phyloP scores from a whole-genome alignment of 78 protist species.

The Emiliania huxleyi region DNA sequence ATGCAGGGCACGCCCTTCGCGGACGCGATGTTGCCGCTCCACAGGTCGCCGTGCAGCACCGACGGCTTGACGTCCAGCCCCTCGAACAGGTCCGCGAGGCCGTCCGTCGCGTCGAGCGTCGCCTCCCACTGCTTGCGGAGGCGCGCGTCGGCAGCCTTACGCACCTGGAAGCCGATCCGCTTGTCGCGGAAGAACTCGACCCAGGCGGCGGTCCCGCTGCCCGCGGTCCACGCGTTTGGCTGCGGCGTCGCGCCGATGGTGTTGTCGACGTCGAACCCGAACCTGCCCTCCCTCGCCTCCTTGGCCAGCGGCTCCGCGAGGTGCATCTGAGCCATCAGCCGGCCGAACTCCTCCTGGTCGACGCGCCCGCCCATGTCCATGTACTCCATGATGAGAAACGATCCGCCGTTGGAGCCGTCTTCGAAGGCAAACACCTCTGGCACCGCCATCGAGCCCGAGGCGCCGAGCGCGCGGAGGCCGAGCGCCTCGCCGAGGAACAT shows the following conservation, averaged over 20 bases:
- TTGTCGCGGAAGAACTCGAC: slow-evolving; percentile 43
- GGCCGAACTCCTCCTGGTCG: slow-evolving; percentile 12
- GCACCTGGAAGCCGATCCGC: slow-evolving; percentile 41
- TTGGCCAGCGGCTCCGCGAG: not conserved
- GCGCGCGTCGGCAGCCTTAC: not conserved
- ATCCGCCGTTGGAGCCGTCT: slow-evolving; percentile 15
- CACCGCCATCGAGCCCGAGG: not conserved
- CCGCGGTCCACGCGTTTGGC: slow-evolving; percentile 39
- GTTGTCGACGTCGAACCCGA: slow-evolving; percentile 42
- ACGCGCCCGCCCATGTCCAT: not conserved
- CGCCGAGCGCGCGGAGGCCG: slow-evolving; percentile 9
- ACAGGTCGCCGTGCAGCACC: slow-evolving; percentile 42
- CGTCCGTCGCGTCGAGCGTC: slow-evolving; percentile 1
- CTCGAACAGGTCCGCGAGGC: not conserved
- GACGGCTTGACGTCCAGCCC: slow-evolving; percentile 20
- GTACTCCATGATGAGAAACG: slow-evolving; percentile 33
- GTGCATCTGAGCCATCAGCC: slow-evolving; percentile 33
- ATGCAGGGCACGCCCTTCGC: not conserved
- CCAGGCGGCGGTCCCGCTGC: slow-evolving; percentile 21
- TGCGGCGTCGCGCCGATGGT: slow-evolving; percentile 45
- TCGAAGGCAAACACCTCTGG: slow-evolving; percentile 9
- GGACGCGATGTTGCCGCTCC: slow-evolving; percentile 31
- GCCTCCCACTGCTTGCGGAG: not conserved
- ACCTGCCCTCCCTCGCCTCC: slow-evolving; percentile 43
- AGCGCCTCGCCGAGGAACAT: slow-evolving; percentile 42